Evolutionary conservation across 371 early-diverging fungal genomes (phyloP).

Genomic region (Phascolomyces articulosus): DNA sequence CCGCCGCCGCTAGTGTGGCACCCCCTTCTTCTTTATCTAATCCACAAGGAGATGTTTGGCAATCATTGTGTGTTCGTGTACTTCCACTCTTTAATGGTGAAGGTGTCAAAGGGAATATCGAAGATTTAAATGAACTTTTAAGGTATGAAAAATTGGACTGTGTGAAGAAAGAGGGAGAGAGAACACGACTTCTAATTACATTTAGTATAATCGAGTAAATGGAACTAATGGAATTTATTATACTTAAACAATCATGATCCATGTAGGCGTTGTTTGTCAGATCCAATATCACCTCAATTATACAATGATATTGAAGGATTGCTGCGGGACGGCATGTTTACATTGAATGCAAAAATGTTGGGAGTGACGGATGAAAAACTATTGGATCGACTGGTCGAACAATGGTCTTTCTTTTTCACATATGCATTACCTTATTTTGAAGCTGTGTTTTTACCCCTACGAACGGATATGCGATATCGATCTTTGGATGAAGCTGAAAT

Average conservation of each 20-base stretch:
- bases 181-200: too few species aligned
- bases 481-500: conserved; percentile 46
- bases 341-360: conserved; percentile 71
- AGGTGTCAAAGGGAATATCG: conserved; percentile 78
- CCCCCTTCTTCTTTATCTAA: background rate
- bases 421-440: conserved; percentile 86
- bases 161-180: background rate
- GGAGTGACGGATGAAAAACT: conserved; percentile 75
- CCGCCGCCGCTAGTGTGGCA: background rate
- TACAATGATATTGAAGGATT: conserved; percentile 65
- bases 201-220: too few species aligned
- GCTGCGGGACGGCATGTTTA: conserved; percentile 73
- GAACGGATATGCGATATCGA: conserved; percentile 52
- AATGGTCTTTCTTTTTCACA: conserved; percentile 87
- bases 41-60: conserved; percentile 73
- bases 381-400: conserved; percentile 73
- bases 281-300: conserved; percentile 50
- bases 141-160: conserved; percentile 40
- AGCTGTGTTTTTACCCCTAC: conserved; percentile 83
- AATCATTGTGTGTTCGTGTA: conserved; percentile 70
- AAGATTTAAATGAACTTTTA: conserved; percentile 81
- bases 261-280: conserved; percentile 65
- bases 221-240: too few species aligned
- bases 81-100: conserved; percentile 89
- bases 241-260: too few species aligned